These are phyloP conservation scores for Fusarium scirpi DNA, from an alignment of 2,329 filamentous ascomycete species.

Conservation along the genomic window DNA sequence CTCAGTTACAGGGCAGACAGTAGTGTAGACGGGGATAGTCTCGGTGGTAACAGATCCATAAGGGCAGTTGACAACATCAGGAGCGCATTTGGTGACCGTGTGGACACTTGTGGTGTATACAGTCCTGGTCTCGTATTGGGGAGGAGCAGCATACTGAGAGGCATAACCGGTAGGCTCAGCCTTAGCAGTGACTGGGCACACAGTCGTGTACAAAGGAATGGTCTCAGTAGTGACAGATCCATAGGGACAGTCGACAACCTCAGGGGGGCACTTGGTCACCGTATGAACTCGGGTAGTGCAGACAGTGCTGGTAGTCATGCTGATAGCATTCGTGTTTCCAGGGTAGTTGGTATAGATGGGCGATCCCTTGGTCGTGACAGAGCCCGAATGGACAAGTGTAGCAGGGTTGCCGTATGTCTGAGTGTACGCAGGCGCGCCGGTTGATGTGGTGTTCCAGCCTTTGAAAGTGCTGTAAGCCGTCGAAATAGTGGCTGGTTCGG, in stretches of 20 bases:
- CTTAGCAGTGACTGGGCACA: constrained; percentile 54
- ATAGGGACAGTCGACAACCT: constrained; percentile 15
- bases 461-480: constrained; percentile 31
- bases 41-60: constrained; percentile 51
- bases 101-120: constrained; percentile 66
- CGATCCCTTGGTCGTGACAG: constrained; percentile 9
- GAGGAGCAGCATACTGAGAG: constrained; percentile 18
- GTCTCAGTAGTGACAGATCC: constrained; percentile 55
- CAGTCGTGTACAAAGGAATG: constrained; percentile 59
- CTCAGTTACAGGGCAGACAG: constrained; percentile 30
- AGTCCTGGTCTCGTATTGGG: constrained; percentile 51
- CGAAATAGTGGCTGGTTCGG: constrained; percentile 7
- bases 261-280: constrained; percentile 11
- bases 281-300: constrained; percentile 61
- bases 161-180: constrained; percentile 31
- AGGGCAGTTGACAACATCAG: constrained; percentile 64
- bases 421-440: constrained; percentile 8
- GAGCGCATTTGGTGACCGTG: constrained; percentile 66
- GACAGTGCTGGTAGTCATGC: constrained; percentile 52
- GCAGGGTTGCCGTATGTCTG: constrained; percentile 17
- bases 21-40: constrained; percentile 42
- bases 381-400: constrained; percentile 6
- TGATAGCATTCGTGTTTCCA: constrained; percentile 20
- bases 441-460: constrained; percentile 37
- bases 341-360: constrained; percentile 24